Base-by-base conservation (phyloP, 139 green algal species). In the Micractinium sp. region DNA sequence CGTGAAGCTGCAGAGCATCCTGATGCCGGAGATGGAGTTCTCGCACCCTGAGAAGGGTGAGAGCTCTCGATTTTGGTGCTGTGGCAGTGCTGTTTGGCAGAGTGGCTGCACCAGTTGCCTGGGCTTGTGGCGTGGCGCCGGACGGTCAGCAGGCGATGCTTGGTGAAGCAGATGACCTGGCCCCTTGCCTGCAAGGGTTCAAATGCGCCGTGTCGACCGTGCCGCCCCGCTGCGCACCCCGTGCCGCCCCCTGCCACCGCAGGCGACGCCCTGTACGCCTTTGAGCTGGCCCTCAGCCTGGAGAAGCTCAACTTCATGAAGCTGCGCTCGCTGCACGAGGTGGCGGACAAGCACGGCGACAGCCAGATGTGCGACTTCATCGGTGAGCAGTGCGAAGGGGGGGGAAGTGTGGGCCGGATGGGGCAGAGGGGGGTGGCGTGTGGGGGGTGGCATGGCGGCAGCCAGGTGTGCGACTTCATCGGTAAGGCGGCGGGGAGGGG, bases 281-380 rank as follows among this genome's bases (percentile, higher is more conserved):
- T 99, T 95, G 97, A 99, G 94, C 93, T 99, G 78, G 93, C 96
- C 0, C 93, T 99, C 74, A 94, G 90, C 12, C 93, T 99, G 85
- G 97, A 99, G 94, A 99, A 99, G 95, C 93, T 99, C 66, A 99
- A 98, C 93, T 98, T 98, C 89, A 93, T 66, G 66, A 96, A 96
- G 90, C 91, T 96, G 73, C 85, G 94, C 16, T 73, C 69, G 33
- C 87, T 96, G 78, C 92, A 96, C 71, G 75, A 83, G 39, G 87
- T 90, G 82, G 97, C 97, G 18, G 95, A 96, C 47, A 95, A 97
- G 84, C 82, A 94, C 79, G 93, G 93, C 3, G 97, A 99, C 81
- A 90, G 95, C 23, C 81, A 94, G 91, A 95, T 98, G 94, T 90
- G 87, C 25, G 97, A 99, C 92, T 99, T 99, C 85, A 89, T 99